These are phyloP conservation scores for Rugosomyces carneus DNA, from an alignment of 1,284 basidiomycete genomes.

Conservation along the genomic window DNA sequence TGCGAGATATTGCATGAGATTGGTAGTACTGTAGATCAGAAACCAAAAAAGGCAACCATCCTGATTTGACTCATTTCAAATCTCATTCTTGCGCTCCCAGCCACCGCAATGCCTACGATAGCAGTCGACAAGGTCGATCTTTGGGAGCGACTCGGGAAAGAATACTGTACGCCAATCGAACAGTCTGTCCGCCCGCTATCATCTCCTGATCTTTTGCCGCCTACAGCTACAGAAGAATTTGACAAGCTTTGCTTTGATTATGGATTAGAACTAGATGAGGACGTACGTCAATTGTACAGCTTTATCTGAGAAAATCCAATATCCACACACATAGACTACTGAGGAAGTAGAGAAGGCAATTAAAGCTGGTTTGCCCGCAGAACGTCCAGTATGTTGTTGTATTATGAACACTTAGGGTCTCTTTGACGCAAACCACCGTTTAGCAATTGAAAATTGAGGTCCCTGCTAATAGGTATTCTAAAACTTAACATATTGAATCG, in stretches of 20 bases:
- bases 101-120: conserved; percentile 81
- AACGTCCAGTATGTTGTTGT: conserved; percentile 60
- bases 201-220: conserved; percentile 17
- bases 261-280: conserved; percentile 96
- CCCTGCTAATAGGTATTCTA: conserved; percentile 83
- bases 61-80: conserved; percentile 19
- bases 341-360: conserved; percentile 78
- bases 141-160: conserved; percentile 79
- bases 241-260: conserved; percentile 97
- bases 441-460: conserved; percentile 98
- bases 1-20: conserved; percentile 86
- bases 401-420: background rate
- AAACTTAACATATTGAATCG: background rate
- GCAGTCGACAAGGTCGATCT: conserved; percentile 94
- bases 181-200: conserved; percentile 10
- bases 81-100: conserved; percentile 5
- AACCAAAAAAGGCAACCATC: conserved; percentile 14
- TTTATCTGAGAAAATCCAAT: background rate
- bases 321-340: conserved; percentile 60
- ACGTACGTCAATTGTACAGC: conserved; percentile 53
- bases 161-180: conserved; percentile 61
- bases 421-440: conserved; percentile 1
- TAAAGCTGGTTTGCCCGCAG: conserved; percentile 77
- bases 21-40: too few species aligned
- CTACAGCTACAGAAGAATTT: conserved; percentile 84